Evolutionary conservation across 164 flowering plant genomes (phyloP).

Genomic region (Litsea cubeba): DNA sequence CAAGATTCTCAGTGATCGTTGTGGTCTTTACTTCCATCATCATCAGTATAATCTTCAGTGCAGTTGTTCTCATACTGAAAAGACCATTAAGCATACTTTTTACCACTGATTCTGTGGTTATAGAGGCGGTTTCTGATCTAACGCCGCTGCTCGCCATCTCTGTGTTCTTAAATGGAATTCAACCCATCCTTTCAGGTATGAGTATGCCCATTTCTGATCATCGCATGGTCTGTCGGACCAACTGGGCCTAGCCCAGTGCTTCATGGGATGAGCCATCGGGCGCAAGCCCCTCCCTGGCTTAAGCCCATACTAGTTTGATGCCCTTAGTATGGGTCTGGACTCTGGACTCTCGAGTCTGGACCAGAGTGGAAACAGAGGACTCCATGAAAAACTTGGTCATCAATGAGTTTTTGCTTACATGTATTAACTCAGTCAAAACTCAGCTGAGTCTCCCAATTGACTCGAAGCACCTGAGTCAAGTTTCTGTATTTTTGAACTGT

Average conservation of each 20-base stretch:
- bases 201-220: not conserved
- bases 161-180: slow-evolving; percentile 61
- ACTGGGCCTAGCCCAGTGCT: not conserved
- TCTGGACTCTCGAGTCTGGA: not conserved
- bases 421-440: too few relatives aligned
- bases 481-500: too few relatives aligned
- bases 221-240: not conserved
- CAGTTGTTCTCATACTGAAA: slow-evolving; percentile 37
- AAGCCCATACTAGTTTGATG: not conserved
- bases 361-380: not conserved
- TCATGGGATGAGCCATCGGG: not conserved
- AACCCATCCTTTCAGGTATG: slow-evolving; percentile 70
- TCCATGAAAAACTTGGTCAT: not conserved
- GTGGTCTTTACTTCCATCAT: slow-evolving; percentile 47
- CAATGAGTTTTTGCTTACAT: too few relatives aligned
- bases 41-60: slow-evolving; percentile 47
- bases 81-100: slow-evolving; percentile 46
- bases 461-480: too few relatives aligned
- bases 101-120: slow-evolving; percentile 42
- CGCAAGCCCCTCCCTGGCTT: not conserved
- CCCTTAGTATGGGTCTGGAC: not conserved
- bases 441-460: too few relatives aligned
- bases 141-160: slow-evolving; percentile 66
- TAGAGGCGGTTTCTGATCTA: slow-evolving; percentile 41
- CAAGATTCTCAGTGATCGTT: slow-evolving; percentile 57